phyloP scores from a whole-genome alignment of 257 asterid genomes.

The Vinca minor region DNA sequence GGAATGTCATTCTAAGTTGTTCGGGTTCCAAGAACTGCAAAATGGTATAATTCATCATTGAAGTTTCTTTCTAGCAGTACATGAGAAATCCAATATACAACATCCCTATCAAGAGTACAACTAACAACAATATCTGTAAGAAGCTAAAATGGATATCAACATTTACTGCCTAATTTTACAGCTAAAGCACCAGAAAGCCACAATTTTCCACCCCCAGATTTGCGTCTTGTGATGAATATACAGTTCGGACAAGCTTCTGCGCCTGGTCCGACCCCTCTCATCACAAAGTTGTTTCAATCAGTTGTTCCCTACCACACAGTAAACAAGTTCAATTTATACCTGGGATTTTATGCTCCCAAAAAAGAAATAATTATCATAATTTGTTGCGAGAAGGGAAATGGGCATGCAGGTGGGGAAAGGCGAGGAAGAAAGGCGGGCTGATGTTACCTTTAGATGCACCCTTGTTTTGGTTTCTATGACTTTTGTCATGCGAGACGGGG shows the following conservation, averaged over 20 bases:
- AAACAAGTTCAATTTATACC: not conserved
- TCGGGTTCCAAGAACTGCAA: constrained; percentile 6
- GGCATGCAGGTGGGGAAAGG: not conserved
- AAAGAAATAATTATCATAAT: not conserved
- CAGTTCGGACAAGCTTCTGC: constrained; percentile 21
- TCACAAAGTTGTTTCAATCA: constrained; percentile 17
- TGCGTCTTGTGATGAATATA: constrained; percentile 31
- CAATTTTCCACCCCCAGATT: constrained; percentile 27
- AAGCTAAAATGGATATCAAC: constrained; percentile 51
- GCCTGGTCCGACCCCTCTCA: constrained; percentile 19
- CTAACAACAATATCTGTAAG: constrained; percentile 24
- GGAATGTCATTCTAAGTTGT: not conserved
- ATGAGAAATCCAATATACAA: constrained; percentile 12
- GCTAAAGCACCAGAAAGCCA: constrained; percentile 29
- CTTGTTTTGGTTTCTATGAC: constrained; percentile 42
- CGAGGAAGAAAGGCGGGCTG: not conserved
- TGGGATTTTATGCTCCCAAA: not conserved
- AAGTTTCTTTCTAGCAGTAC: not conserved
- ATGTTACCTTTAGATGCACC: constrained; percentile 45
- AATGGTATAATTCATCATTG: constrained; percentile 12
- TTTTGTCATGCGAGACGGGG: constrained; percentile 61
- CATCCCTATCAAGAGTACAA: constrained; percentile 14
- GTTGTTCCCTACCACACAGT: constrained; percentile 23
- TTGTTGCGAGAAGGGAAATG: not conserved
- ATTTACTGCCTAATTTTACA: constrained; percentile 54